Base-by-base conservation (phyloP, 768 basidiomycete species). In the Plicaturopsis crispa region DNA sequence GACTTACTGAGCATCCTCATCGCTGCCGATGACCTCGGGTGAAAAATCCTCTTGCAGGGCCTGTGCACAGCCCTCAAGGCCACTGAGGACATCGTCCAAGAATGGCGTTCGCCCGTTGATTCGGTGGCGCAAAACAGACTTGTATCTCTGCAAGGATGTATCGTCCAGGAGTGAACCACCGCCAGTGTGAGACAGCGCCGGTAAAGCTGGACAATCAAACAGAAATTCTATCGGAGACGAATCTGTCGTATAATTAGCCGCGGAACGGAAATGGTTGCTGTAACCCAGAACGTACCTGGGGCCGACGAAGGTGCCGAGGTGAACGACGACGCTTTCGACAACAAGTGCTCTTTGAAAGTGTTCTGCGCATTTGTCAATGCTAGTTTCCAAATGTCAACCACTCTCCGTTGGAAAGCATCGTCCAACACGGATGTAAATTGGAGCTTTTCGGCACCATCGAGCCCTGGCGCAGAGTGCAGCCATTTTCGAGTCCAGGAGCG, bases 91-190 rank as follows among this genome's bases (percentile, higher is more conserved):
- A 16, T 66, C 60, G 41, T 86, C 69, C 19, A 89, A 57, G 31
- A 75, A 55, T 1, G 74, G 65, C 8, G 82, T 81, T 26, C 85
- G 74, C 14, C 79, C 77, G 16, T 69, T 48, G n/a, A 89, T 60
- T 44, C 82, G 83, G 31, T 70, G 71, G 39, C 68, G 75, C 24
- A 91, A 51, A 3, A 71, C 57, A n/a, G 59, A 47, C 46, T 73
- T 76, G 51, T 85, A 88, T 48, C 67, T 73, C 31, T 70, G 68
- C 49, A 88, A 80, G 2, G 75, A 62, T 13, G 61, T 55, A 41
- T 72, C 64, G 20, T 59, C 46, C 3, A 42, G 24, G 12, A 57
- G 57, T 40, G 57, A 51, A 32, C 60, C 66, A 31, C 56, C 45
- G 35, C 56, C 56, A 13, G 58, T 47, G 38, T 71, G 64, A 24